Evolutionary conservation across 495 filamentous ascomycete genomes (phyloP).

Genomic region (Talaromyces borbonicus): DNA sequence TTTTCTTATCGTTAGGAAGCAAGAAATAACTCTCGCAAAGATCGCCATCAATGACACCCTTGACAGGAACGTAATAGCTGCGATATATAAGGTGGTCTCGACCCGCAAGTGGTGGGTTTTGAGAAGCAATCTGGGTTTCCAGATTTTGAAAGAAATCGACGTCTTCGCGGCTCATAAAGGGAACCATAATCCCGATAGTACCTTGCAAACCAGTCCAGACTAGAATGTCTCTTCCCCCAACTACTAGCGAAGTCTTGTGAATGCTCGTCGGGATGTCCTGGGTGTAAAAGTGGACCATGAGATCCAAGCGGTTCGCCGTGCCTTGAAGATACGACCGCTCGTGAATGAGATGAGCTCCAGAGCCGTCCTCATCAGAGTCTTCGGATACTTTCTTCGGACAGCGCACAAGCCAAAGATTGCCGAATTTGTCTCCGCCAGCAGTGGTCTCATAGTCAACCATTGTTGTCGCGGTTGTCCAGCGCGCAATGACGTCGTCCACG

Average conservation of each 20-base stretch:
- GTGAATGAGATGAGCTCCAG: conserved; percentile 79
- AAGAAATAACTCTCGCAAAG: conserved; percentile 84
- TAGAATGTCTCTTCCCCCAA: conserved; percentile 83
- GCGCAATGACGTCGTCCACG: conserved; percentile 74
- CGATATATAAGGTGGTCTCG: conserved; percentile 92
- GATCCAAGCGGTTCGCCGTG: conserved; percentile 67
- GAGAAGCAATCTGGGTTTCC: conserved; percentile 72
- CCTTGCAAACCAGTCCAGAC: conserved; percentile 93
- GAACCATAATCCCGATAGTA: conserved; percentile 84
- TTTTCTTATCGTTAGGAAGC: conserved; percentile 75
- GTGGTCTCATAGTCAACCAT: conserved; percentile 98
- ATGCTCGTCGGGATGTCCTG: conserved; percentile 90
- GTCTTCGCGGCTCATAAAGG: conserved; percentile 82
- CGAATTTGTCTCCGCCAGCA: conserved; percentile 95
- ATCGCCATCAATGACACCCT: conserved; percentile 97
- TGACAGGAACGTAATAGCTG: conserved; percentile 93
- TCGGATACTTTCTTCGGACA: conserved; percentile 80
- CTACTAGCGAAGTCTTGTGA: conserved; percentile 80
- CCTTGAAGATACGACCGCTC: conserved; percentile 84
- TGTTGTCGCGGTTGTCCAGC: conserved; percentile 77
- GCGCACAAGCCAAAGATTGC: conserved; percentile 87
- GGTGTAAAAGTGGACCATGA: conserved; percentile 79
- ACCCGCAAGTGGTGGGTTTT: conserved; percentile 79
- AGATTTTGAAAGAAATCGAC: conserved; percentile 95
- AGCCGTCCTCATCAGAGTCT: conserved; percentile 84